phyloP scores from a whole-genome alignment of 2,329 filamentous ascomycete genomes.

The Epichloe hybrida region DNA sequence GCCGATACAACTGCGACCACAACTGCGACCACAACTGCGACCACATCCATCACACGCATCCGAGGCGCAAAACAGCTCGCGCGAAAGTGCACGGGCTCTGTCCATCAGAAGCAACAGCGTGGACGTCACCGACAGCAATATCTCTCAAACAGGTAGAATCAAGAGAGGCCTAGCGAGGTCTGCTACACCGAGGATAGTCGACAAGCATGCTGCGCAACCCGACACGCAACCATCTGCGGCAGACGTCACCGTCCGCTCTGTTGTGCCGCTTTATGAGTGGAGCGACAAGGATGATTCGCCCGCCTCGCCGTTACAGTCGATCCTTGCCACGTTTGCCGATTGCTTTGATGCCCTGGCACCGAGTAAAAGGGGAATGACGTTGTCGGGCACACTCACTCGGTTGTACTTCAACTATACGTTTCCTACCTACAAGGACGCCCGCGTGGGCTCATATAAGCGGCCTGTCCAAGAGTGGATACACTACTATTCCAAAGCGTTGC shows the following conservation, averaged over 20 bases:
- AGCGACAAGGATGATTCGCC: not conserved
- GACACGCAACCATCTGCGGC: not conserved
- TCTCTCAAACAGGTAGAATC: not conserved
- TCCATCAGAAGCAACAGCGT: slow-evolving; percentile 7
- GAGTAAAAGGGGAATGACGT: slow-evolving; percentile 13
- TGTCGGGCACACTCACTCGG: slow-evolving; percentile 13
- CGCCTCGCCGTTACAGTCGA: slow-evolving; percentile 13
- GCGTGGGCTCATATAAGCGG: slow-evolving; percentile 25
- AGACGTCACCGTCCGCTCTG: not conserved
- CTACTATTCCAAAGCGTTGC: slow-evolving; percentile 30
- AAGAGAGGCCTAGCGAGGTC: not conserved
- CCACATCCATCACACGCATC: slow-evolving; percentile 7
- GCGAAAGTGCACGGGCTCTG: slow-evolving; percentile 4
- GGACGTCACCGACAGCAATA: slow-evolving; percentile 1
- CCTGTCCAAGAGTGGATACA: slow-evolving; percentile 27
- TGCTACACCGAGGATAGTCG: not conserved
- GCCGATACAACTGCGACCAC: slow-evolving; percentile 7
- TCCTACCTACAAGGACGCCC: slow-evolving; percentile 13
- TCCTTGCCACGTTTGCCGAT: slow-evolving; percentile 15
- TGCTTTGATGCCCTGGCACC: slow-evolving; percentile 7
- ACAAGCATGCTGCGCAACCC: not conserved
- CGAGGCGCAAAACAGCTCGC: slow-evolving; percentile 8
- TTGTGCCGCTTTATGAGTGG: slow-evolving; percentile 1
- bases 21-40: not conserved
- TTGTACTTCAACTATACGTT: slow-evolving; percentile 21